Percentiles rank a stretch among this genome's conserved stretches.
These are phyloP conservation scores for Aschersonia sp. DNA, from an alignment of 2,329 filamentous ascomycete genomes.

Conservation along the genomic window DNA sequence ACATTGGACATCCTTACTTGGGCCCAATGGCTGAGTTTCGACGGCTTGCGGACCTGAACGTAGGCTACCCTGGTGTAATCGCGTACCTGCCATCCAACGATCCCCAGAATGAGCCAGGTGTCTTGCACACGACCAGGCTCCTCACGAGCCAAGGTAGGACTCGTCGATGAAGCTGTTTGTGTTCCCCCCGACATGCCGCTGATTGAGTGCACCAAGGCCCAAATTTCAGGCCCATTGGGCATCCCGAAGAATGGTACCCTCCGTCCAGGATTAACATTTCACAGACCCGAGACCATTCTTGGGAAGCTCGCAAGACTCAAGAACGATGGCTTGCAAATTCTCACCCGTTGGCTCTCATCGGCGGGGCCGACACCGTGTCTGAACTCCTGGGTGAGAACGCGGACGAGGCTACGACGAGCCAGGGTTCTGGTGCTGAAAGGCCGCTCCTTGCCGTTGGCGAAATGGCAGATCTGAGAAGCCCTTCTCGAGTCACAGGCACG, in stretches of 20 bases:
- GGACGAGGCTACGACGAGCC: conserved; percentile 13
- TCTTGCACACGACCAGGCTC: conserved; percentile 16
- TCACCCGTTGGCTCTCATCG: conserved; percentile 34
- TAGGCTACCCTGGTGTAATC: conserved; percentile 18
- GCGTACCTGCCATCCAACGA: conserved; percentile 14
- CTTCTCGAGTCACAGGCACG: conserved; percentile 10
- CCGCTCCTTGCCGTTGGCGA: conserved; percentile 41
- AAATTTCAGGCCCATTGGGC: conserved; percentile 16
- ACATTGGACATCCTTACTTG: conserved; percentile 15
- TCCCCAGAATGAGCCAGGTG: conserved; percentile 11
- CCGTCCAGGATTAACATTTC: conserved; percentile 14
- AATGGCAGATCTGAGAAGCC: conserved; percentile 25
- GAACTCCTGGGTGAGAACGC: conserved; percentile 22
- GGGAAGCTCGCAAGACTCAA: conserved; percentile 20
- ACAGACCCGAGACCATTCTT: conserved; percentile 11
- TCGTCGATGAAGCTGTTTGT: not conserved
- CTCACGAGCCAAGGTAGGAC: conserved; percentile 13
- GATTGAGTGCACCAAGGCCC: conserved; percentile 10
- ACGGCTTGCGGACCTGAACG: conserved; percentile 15
- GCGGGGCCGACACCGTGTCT: conserved; percentile 15
- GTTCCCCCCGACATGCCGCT: not conserved
- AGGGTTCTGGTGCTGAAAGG: conserved; percentile 9
- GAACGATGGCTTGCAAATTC: conserved; percentile 34
- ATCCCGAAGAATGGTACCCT: conserved; percentile 18
- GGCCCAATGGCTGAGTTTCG: conserved; percentile 22